Evolutionary conservation across 2,329 filamentous ascomycete species (phyloP), one percentile per base, ranked within the genome.

Genomic region (Hypoxylon sp.): DNA sequence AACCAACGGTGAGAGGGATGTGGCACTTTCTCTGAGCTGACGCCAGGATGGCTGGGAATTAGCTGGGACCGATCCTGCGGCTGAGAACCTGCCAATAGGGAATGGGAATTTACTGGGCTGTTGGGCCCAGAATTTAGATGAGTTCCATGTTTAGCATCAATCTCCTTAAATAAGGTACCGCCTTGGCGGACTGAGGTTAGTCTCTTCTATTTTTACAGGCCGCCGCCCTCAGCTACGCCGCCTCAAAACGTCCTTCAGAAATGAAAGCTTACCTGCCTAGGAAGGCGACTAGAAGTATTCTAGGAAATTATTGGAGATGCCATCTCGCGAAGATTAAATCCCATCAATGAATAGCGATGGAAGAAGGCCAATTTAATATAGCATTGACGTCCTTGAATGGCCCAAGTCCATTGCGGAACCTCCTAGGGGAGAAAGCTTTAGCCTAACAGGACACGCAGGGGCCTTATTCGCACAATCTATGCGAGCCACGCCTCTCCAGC

Each of bases 161-260:
- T 43, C 17, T 21, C 17, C 38, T 11, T 17, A 43, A 19, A 43
- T 43, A 43, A 41, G 38, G 38, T 48, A 43, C 30, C 25, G 10
- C 5, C 21, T 46, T 19, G 59, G 50, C 25, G 41, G 41, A 14
- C 5, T 21, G 13, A 55, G 25, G 32, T n/a, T 17, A 51, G 49
- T 48, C 36, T 38, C 30, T 48, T 55, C 49, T 61, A 61, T 61
- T 55, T 55, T 61, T 49, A 43, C 23, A 19, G 3, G 38, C 3
- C 38, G 2, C 2, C 10, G 17, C 38, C 17, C 19, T 21, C 17
- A 43, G 38, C 38, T 43, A 11, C 14, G 38, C 17, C 17, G 17
- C 38, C 38, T 43, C 38, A 21, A 5, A 7, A 21, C 21, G 2
- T 43, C 38, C 9, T 21, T 11, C 14, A n/a, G 2, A 43, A 17